Conservation (phyloP, 176 grass and related monocot genomes). For the Guadua angustifolia region DNA sequence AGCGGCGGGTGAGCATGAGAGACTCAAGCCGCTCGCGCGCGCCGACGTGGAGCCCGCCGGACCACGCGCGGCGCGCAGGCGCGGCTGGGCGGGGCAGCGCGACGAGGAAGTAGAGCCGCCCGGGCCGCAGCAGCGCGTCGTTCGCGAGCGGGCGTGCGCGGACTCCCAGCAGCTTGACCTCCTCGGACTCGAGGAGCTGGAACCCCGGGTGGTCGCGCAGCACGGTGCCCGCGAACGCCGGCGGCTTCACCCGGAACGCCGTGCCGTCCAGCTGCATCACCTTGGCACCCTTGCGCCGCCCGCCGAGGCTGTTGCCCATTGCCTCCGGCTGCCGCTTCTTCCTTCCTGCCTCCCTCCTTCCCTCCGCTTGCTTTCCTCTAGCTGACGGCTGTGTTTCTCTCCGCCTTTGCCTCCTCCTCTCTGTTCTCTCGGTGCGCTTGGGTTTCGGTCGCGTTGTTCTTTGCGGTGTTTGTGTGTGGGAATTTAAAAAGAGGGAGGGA, state of each 20-base stretch:
- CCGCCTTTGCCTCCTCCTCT: neutral
- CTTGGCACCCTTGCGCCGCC: constrained; percentile 76
- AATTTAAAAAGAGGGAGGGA: constrained; percentile 49
- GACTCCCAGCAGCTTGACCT: constrained; percentile 76
- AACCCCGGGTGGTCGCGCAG: constrained; percentile 71
- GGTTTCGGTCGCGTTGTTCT: constrained; percentile 22
- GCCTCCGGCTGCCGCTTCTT: neutral
- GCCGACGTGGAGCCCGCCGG: constrained; percentile 69
- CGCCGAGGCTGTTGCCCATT: constrained; percentile 90
- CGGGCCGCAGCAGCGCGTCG: constrained; percentile 59
- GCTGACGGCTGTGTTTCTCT: constrained; percentile 4
- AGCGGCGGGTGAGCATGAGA: constrained; percentile 83
- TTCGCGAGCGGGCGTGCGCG: constrained; percentile 59
- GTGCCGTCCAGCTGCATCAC: constrained; percentile 97
- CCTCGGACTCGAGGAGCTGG: constrained; percentile 67
- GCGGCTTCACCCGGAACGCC: constrained; percentile 71
- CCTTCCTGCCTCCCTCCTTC: neutral
- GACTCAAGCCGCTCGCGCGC: constrained; percentile 85
- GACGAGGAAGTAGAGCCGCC: constrained; percentile 89
- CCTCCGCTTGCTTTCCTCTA: neutral
- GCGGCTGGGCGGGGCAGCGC: constrained; percentile 55
- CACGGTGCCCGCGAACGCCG: constrained; percentile 54
- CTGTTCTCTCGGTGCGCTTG: neutral
- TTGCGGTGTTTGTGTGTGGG: constrained; percentile 26
- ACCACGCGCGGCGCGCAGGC: constrained; percentile 67